phyloP scores from a whole-genome alignment of 2,329 filamentous ascomycete genomes.

The Zasmidium angulare region DNA sequence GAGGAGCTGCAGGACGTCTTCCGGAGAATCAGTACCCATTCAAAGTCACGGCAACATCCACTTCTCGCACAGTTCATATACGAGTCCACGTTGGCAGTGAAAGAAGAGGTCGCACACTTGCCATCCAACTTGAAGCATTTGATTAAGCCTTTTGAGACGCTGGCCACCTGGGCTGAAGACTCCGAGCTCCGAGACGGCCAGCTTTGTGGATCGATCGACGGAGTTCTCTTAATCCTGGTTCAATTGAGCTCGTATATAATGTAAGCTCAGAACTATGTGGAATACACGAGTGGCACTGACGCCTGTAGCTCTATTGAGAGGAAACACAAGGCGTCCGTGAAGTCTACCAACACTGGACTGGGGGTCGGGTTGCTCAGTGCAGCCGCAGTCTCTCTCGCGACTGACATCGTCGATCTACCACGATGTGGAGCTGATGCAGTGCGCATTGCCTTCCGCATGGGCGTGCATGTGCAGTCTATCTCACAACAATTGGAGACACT shows the following conservation, averaged over 20 bases:
- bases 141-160: conserved; percentile 41
- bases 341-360: conserved; percentile 43
- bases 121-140: conserved; percentile 29
- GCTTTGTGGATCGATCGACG: conserved; percentile 48
- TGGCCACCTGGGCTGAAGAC: conserved; percentile 38
- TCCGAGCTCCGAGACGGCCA: conserved; percentile 41
- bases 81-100: conserved; percentile 41
- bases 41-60: conserved; percentile 40
- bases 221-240: conserved; percentile 43
- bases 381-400: conserved; percentile 45
- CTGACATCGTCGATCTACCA: conserved; percentile 41
- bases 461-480: conserved; percentile 44
- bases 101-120: conserved; percentile 41
- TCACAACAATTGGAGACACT: conserved; percentile 40
- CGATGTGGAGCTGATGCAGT: conserved; percentile 44
- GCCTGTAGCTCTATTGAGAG: no score
- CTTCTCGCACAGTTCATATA: conserved; percentile 44
- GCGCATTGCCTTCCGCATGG: conserved; percentile 49
- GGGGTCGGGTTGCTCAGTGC: conserved; percentile 48
- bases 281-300: no score
- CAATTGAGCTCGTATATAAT: conserved; percentile 47
- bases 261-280: conserved; percentile 39
- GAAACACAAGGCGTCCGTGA: no score
- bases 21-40: conserved; percentile 41
- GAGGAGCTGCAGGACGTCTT: conserved; percentile 45